Base-by-base conservation (phyloP, 106 monocot species). In the Platanthera zijinensis region DNA sequence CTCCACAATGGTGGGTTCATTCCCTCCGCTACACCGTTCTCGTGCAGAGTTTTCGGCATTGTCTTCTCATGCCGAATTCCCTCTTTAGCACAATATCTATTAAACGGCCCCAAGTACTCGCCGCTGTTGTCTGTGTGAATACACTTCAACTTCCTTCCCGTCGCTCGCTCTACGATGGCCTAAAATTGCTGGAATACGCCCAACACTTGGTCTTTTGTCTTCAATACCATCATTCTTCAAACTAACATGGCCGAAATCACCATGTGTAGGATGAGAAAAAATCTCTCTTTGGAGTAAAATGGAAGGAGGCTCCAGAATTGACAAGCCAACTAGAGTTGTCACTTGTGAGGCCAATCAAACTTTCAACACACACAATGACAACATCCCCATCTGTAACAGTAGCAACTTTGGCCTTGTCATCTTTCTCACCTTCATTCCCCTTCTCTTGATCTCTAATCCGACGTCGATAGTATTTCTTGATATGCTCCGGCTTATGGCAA, bases 11-110 rank as follows among this genome's bases (percentile, higher is more conserved):
- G 66, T 67, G 61, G 18, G 68, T 25, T 67, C 64, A 39, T 15
- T 13, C 64, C 11, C 77, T 10, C 19, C 64, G 50, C n/a, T 39
- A 50, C 66, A 11, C 77, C 67, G 52, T 77, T 77, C 50, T 77
- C 11, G 50, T 67, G 49, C 64, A 19, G 77, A 56, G 13, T 67
- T 48, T 66, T 77, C 5, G 63, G 6, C 50, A 77, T 50, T 46
- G 18, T 77, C 9, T 51, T 51, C 21, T 67, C 66, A 46, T 62
- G 6, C 66, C n/a, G 6, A 30, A 77, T 77, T 0, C 64, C 77
- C 48, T 67, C 25, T 25, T 25, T 25, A 25, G 25, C 25, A 25
- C 25, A 25, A 25, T 25, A 25, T 25, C 25, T 25, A 25, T 69
- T 18, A 30, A 69, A 69, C 0, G 6, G 25, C 7, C 30, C 25